Evolutionary conservation across 306 rosid species (phyloP).

Genomic region (Malus sylvestris): DNA sequence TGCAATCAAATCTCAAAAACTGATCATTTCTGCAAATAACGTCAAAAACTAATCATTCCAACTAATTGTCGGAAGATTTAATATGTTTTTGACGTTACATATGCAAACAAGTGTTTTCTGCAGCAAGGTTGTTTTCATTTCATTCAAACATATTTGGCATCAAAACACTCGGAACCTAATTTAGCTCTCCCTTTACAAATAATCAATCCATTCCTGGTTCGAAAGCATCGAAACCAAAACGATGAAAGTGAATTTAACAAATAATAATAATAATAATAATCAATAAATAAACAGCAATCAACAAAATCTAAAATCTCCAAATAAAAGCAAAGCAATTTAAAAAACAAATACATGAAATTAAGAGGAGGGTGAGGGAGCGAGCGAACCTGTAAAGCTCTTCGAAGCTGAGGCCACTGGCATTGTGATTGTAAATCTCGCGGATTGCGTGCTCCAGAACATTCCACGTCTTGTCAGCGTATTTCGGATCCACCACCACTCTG

Average conservation of each 20-base stretch:
- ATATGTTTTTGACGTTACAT: no score
- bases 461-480: constrained; percentile 92
- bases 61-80: no score
- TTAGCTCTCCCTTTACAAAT: not conserved
- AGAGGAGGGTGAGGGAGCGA: not conserved
- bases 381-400: constrained; percentile 92
- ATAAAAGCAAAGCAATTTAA: not conserved
- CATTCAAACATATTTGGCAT: constrained; percentile 2
- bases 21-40: no score
- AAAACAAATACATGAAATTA: not conserved
- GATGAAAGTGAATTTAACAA: not conserved
- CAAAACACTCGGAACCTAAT: not conserved
- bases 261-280: no score
- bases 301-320: not conserved
- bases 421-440: constrained; percentile 84
- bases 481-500: constrained; percentile 91
- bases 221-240: not conserved
- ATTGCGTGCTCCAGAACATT: constrained; percentile 80
- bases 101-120: not conserved
- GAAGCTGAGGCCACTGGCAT: constrained; percentile 95
- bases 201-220: not conserved
- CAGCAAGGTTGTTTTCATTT: not conserved
- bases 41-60: no score
- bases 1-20: no score
- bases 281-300: not conserved